Evolutionary conservation across 441 rosid species (phyloP), one percentile per base, ranked within the genome.

Genomic region (Aleurites moluccanus): DNA sequence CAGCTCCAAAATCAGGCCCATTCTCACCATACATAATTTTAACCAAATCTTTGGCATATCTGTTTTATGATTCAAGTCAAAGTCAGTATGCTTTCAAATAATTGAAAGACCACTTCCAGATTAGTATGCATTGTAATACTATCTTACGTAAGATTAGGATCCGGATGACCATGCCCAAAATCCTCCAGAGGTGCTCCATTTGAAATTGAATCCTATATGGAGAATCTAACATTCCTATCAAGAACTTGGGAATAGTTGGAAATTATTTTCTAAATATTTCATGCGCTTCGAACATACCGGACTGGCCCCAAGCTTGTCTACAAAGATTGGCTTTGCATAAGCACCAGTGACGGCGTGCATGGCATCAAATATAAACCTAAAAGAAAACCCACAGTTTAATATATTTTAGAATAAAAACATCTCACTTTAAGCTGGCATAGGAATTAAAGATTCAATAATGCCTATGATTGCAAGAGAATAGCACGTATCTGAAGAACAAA

Each of bases 271-370:
- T 10, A 79, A 53, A 74, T 69, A 64, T 62, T 67, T 52, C 71
- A 74, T 63, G 20, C 53, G 76, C 60, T 61, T 38, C 9, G 55
- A 69, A 66, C 82, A 63, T 89, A 93, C 97, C 81, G 18, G 84
- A 75, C 79, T 83, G 73, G 96, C 94, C 61, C 91, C 94, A 76
- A 96, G 86, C 82, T 84, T 92, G 81, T 92, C 97, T 69, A 96
- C 97, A 75, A 96, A 91, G 62, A 93, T 91, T 67, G 96, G 98
- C 81, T 91, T 93, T 27, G 97, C 97, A 86, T 93, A 92, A 73
- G 98, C 96, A 83, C 97, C 98, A 59, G 97, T 86, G 77, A 96
- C 97, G 71, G 99, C 99, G 85, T 91, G 96, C 97, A 96, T 96
- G 77, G 98, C 98, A 85, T 93, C 99, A 80, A 90, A 93, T 77